These are phyloP conservation scores for Cyclotella sp. DNA, from an alignment of 108 stramenopile species.

Conservation along the genomic window DNA sequence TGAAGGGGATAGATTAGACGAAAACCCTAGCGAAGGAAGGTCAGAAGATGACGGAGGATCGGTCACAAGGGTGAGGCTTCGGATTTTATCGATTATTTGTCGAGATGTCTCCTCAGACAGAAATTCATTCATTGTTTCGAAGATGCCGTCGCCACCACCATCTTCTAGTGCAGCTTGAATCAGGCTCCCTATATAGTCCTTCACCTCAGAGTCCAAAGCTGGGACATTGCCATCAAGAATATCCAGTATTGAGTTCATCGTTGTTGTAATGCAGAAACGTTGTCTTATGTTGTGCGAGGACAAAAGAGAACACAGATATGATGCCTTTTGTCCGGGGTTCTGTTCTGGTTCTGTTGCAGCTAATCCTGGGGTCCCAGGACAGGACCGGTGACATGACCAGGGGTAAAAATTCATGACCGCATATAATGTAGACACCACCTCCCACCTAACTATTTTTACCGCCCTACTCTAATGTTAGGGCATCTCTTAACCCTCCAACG, in stretches of 20 bases:
- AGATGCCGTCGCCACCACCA: constrained; percentile 9
- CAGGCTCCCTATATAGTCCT: constrained; percentile 29
- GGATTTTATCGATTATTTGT: constrained; percentile 9
- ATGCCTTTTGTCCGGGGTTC: no score
- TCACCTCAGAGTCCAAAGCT: constrained; percentile 27
- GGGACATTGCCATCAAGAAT: constrained; percentile 29
- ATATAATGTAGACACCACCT: no score
- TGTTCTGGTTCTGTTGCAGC: no score
- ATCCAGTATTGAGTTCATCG: constrained; percentile 16
- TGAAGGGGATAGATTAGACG: not conserved
- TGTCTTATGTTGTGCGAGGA: no score
- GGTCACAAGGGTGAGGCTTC: not conserved
- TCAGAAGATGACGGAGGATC: not conserved
- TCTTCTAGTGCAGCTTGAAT: constrained; percentile 35
- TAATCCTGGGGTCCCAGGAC: no score
- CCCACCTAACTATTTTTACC: no score
- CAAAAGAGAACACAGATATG: no score
- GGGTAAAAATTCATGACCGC: no score
- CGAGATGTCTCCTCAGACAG: constrained; percentile 25
- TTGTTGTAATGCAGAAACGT: not conserved
- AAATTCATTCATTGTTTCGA: constrained; percentile 11
- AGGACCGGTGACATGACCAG: no score
- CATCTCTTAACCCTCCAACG: no score
- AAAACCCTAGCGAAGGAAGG: not conserved
- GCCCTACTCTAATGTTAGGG: no score